Conservation (phyloP, 2,329 filamentous ascomycete genomes). For the Paracoccidioides brasiliensis region DNA sequence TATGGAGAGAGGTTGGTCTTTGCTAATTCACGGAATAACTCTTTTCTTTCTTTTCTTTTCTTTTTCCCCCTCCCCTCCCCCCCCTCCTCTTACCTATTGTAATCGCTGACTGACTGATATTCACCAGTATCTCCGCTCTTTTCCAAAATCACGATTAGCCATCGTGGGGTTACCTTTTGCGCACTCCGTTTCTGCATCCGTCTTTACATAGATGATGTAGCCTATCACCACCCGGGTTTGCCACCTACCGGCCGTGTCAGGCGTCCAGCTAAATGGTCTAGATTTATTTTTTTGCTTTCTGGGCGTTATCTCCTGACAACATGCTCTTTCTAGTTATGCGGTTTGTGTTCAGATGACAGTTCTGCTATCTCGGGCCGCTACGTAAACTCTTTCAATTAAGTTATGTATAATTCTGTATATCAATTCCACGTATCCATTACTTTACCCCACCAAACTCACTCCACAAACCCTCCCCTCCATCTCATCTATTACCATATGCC, state of each 20-base stretch:
- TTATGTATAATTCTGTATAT: constrained; percentile 3
- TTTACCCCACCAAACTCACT: not conserved
- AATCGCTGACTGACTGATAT: not conserved
- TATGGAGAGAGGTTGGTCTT: constrained; percentile 63
- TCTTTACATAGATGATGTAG: not conserved
- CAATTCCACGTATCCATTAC: not conserved
- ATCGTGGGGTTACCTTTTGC: constrained; percentile 18
- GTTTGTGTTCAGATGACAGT: not conserved
- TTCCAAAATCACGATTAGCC: constrained; percentile 53
- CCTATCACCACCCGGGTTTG: not conserved
- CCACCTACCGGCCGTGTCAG: not conserved
- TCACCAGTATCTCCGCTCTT: constrained; percentile 37
- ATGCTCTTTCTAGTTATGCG: not conserved
- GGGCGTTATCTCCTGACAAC: not conserved
- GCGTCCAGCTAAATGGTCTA: not conserved
- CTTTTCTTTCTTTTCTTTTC: no score
- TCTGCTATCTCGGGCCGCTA: not conserved
- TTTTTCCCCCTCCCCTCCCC: no score
- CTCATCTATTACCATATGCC: not conserved
- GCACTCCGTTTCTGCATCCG: not conserved
- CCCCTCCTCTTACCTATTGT: not conserved
- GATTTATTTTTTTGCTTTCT: not conserved
- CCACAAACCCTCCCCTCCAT: not conserved
- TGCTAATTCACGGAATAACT: not conserved
- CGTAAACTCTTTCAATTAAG: constrained; percentile 16